Evolutionary conservation across 2,329 filamentous ascomycete species (phyloP).

Genomic region (Talaromyces sp.): DNA sequence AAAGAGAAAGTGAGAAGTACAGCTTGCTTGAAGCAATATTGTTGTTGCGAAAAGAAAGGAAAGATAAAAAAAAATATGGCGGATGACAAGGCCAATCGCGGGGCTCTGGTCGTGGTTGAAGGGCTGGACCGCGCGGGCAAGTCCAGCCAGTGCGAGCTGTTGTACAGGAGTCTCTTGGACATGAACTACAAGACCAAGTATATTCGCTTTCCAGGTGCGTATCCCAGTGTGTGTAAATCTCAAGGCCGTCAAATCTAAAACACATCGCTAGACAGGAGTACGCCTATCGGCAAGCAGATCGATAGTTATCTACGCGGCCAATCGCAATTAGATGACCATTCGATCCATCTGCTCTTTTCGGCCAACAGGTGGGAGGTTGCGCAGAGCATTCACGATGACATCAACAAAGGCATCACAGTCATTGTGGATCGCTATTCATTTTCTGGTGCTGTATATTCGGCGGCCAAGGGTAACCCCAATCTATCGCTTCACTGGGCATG

Average conservation of each 20-base stretch:
- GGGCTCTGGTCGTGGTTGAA: slow-evolving; percentile 78
- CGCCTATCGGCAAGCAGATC: slow-evolving; percentile 82
- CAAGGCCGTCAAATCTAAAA: slow-evolving; percentile 9
- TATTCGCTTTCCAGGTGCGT: slow-evolving; percentile 62
- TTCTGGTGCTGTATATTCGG: slow-evolving; percentile 87
- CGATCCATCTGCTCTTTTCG: slow-evolving; percentile 83
- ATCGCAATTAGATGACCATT: slow-evolving; percentile 75
- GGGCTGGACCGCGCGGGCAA: slow-evolving; percentile 88
- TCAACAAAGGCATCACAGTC: slow-evolving; percentile 67
- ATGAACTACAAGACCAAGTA: slow-evolving; percentile 52
- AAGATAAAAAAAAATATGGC: slow-evolving; percentile 1
- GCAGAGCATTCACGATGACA: slow-evolving; percentile 37
- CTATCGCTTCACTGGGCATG: slow-evolving; percentile 76
- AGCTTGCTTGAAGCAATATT: not conserved
- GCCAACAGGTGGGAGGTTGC: slow-evolving; percentile 81
- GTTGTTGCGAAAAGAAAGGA: not conserved
- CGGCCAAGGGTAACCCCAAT: slow-evolving; percentile 71
- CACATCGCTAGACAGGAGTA: slow-evolving; percentile 62
- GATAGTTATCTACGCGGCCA: slow-evolving; percentile 72
- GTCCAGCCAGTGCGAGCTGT: slow-evolving; percentile 76
- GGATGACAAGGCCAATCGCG: slow-evolving; percentile 42
- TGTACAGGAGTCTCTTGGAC: slow-evolving; percentile 53
- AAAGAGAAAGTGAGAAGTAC: not conserved
- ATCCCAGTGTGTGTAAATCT: slow-evolving; percentile 6
- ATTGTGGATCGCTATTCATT: slow-evolving; percentile 94